phyloP scores from a whole-genome alignment of 2,329 filamentous ascomycete species.

The Aspergillus novoparasiticus region DNA sequence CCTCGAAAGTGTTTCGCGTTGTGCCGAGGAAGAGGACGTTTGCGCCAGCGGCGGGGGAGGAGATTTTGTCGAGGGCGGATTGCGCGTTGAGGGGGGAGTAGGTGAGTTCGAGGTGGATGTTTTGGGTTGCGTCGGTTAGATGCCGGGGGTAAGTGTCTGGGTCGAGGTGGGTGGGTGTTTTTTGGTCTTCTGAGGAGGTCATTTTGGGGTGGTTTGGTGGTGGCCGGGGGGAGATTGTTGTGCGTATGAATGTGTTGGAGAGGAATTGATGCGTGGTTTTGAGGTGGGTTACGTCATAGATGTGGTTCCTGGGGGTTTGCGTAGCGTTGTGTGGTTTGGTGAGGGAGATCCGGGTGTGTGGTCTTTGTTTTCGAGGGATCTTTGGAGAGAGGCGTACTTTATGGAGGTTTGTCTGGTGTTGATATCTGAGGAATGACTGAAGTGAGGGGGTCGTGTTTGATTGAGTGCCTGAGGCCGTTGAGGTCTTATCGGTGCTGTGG shows the following conservation, averaged over 20 bases:
- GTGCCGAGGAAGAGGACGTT: conserved; percentile 52
- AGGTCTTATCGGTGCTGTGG: neutral
- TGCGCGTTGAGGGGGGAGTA: conserved; percentile 43
- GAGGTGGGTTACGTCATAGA: neutral
- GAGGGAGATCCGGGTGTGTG: neutral
- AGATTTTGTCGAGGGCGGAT: conserved; percentile 36
- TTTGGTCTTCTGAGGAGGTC: neutral
- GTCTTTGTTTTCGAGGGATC: neutral
- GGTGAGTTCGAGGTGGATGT: conserved; percentile 48
- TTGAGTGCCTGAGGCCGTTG: neutral
- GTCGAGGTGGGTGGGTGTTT: conserved; percentile 37
- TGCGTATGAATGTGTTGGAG: too few relatives aligned
- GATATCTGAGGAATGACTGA: neutral
- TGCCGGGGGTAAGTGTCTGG: conserved; percentile 45
- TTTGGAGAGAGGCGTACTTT: neutral
- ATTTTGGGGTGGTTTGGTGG: neutral
- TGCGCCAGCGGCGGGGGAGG: conserved; percentile 47
- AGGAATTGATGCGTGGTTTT: too few relatives aligned
- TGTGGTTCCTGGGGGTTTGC: neutral
- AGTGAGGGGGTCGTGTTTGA: neutral
- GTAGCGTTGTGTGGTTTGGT: neutral
- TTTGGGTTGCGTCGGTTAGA: conserved; percentile 29
- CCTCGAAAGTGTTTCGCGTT: conserved; percentile 47
- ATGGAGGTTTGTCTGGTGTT: neutral
- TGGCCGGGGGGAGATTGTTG: too few relatives aligned